Evolutionary conservation across 140 eudicot genomes (phyloP).

Genomic region (Anethum foeniculum): DNA sequence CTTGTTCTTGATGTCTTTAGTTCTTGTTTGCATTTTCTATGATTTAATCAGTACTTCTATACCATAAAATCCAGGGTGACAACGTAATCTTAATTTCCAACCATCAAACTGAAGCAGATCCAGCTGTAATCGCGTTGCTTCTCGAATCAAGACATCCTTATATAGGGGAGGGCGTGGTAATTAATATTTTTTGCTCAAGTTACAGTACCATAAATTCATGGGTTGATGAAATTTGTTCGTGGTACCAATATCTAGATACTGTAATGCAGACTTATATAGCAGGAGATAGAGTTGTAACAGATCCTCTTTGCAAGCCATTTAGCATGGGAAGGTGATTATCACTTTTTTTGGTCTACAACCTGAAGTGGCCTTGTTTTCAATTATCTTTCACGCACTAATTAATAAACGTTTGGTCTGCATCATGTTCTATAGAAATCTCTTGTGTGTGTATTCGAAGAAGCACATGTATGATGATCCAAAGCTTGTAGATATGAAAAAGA

Average conservation of each 20-base stretch:
- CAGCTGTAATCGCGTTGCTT: conserved; percentile 85
- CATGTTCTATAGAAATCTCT: conserved; percentile 48
- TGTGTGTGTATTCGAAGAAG: conserved; percentile 87
- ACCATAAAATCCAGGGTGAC: conserved; percentile 62
- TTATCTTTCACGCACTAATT: neutral
- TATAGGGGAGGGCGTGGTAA: conserved; percentile 74
- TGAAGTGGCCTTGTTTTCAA: neutral
- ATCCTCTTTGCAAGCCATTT: conserved; percentile 99
- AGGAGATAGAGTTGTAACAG: conserved; percentile 92
- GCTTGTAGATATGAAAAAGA: conserved; percentile 75
- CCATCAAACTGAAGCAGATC: conserved; percentile 99
- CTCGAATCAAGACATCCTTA: conserved; percentile 62
- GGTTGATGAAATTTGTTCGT: conserved; percentile 3
- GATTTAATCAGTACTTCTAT: conserved; percentile 17
- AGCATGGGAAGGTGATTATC: conserved; percentile 89
- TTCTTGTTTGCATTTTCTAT: conserved; percentile 12
- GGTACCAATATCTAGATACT: conserved; percentile 15
- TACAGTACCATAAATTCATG: neutral
- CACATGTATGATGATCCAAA: conserved; percentile 89
- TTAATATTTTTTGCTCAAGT: conserved; percentile 2
- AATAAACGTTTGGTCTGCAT: neutral
- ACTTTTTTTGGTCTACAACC: conserved; percentile 3
- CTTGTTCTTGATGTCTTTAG: conserved; percentile 10
- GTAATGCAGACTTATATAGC: conserved; percentile 83
- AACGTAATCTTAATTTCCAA: conserved; percentile 81